Evolutionary conservation across 2,329 filamentous ascomycete species (phyloP).

Genomic region (Aspergillus udagawae): DNA sequence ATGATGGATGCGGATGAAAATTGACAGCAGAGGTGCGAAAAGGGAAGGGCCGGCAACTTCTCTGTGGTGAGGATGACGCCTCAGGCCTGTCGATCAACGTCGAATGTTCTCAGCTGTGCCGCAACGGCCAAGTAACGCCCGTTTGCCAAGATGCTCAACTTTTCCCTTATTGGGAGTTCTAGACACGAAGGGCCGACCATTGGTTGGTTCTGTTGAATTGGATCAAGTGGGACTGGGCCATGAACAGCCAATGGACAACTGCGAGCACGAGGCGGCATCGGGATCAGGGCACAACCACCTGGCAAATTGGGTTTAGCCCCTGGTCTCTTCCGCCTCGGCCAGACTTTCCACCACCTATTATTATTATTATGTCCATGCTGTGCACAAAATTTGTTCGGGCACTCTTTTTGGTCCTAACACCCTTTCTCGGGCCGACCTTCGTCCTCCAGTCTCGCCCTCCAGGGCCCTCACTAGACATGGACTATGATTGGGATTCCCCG

Average conservation of each 20-base stretch:
- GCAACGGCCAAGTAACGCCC: background rate
- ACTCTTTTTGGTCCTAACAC: too few relatives aligned
- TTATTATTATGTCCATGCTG: too few relatives aligned
- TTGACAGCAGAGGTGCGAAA: background rate
- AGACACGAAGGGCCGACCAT: background rate
- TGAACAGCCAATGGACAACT: background rate
- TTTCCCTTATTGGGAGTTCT: background rate
- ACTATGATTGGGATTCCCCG: too few relatives aligned
- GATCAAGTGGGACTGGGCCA: background rate
- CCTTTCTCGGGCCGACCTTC: too few relatives aligned
- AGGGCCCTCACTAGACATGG: too few relatives aligned
- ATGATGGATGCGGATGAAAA: slow-evolving; percentile 1
- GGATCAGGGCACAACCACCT: too few relatives aligned
- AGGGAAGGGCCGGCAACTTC: slow-evolving; percentile 1
- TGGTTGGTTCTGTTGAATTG: background rate
- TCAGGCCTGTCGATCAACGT: background rate
- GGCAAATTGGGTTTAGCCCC: too few relatives aligned
- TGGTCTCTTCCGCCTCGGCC: too few relatives aligned
- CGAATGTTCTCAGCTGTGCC: background rate
- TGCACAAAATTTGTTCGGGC: too few relatives aligned
- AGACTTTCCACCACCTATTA: too few relatives aligned
- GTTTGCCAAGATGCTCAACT: background rate
- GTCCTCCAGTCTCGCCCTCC: too few relatives aligned
- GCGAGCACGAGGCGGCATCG: background rate
- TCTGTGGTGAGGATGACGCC: background rate